phyloP scores from a whole-genome alignment of 208 protist species.

The Polymyxa betae region DNA sequence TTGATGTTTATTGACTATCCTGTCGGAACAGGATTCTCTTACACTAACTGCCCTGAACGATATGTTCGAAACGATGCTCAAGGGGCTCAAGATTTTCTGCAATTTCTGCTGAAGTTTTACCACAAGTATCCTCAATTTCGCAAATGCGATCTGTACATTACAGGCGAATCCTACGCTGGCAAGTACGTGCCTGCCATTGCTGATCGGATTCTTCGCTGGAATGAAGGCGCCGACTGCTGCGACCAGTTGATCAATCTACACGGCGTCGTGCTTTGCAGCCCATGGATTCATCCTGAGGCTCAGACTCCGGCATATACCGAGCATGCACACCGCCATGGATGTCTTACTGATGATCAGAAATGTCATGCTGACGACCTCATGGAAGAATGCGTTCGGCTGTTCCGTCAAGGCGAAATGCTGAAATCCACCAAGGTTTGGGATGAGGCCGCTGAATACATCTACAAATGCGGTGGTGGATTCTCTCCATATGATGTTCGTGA shows the following conservation, averaged over 20 bases:
- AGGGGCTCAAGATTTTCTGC: conserved; percentile 28
- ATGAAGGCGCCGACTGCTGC: not conserved
- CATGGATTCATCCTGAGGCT: conserved; percentile 47
- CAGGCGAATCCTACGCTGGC: conserved; percentile 52
- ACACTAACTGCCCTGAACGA: not conserved
- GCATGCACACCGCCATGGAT: conserved; percentile 6
- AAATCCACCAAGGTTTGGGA: conserved; percentile 9
- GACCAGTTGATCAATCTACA: not conserved
- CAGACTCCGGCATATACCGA: not conserved
- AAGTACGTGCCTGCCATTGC: conserved; percentile 54
- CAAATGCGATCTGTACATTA: conserved; percentile 41
- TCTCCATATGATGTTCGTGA: conserved; percentile 38
- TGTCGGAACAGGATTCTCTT: conserved; percentile 50
- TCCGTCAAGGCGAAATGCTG: not conserved
- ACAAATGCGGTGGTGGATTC: conserved; percentile 18
- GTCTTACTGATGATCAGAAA: not conserved
- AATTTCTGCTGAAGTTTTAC: conserved; percentile 33
- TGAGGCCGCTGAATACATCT: conserved; percentile 42
- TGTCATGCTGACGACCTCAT: not conserved
- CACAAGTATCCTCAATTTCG: not conserved
- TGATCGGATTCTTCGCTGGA: not conserved
- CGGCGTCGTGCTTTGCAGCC: not conserved
- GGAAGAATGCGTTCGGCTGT: not conserved
- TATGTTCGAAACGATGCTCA: conserved; percentile 15
- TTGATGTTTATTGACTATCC: conserved; percentile 53